Conservation (phyloP, 495 filamentous ascomycete species). For the Trichoderma parareesei region DNA sequence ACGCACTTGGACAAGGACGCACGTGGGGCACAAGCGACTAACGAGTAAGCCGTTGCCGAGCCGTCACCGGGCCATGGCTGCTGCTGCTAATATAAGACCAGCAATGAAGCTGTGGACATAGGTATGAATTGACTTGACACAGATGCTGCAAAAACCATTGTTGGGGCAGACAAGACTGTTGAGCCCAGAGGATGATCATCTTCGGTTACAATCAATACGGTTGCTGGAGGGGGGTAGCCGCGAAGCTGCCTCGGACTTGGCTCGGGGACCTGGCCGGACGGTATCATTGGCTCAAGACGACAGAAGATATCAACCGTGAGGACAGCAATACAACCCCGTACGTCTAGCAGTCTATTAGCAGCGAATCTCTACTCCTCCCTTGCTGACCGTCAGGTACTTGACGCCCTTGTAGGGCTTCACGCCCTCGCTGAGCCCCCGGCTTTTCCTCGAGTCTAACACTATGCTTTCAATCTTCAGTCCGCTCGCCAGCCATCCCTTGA, state of each 20-base stretch:
- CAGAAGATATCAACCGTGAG: not conserved
- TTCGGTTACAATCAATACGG: not conserved
- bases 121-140: too few relatives aligned
- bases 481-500: slow-evolving; percentile 92
- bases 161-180: not conserved
- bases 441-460: slow-evolving; percentile 73
- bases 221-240: not conserved
- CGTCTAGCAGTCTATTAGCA: slow-evolving; percentile 34
- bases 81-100: too few relatives aligned
- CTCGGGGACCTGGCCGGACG: not conserved
- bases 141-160: not conserved
- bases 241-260: not conserved
- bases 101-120: too few relatives aligned
- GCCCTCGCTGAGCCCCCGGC: slow-evolving; percentile 74
- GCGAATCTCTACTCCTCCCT: slow-evolving; percentile 72
- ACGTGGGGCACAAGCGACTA: not conserved
- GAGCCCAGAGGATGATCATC: not conserved
- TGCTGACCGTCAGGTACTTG: slow-evolving; percentile 90
- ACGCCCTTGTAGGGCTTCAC: slow-evolving; percentile 97
- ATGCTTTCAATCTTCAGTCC: slow-evolving; percentile 90
- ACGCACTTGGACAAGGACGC: not conserved
- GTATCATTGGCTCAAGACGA: not conserved
- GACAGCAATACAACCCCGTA: not conserved
- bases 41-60: not conserved
- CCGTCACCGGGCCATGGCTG: not conserved